Evolutionary conservation across 2,329 filamentous ascomycete species (phyloP), one percentile per base, ranked within the genome.

Genomic region (Curvularia spicifera): DNA sequence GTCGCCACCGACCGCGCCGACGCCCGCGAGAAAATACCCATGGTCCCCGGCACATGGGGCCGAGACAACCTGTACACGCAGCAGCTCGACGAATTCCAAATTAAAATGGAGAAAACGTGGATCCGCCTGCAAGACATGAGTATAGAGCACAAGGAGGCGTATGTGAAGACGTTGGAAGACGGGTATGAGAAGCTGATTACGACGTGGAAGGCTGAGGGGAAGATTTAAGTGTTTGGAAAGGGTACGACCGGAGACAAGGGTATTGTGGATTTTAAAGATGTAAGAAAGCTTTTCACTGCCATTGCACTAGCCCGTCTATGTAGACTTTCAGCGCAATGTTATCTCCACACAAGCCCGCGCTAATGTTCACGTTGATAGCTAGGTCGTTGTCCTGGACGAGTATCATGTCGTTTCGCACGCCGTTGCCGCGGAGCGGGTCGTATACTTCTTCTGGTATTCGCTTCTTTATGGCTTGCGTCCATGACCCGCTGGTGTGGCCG

Each of bases 391-490:
- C 58, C 5, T 56, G 60, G 1, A 65, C 47, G 4, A 71, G 31
- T 10, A 71, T 64, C 4, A 71, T 63, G 51, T 71, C 68, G 20
- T 62, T 64, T n/a, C 63, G 60, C 18, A 64, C 53, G 24, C 66
- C 64, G 13, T 13, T 28, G 6, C 64, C 66, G 7, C 37, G 53
- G 4, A 59, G 26, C 7, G 65, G 62, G 46, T 71, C 56, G 12
- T 59, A 59, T 1, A 63, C 53, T 9, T 66, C 64, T 8, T 51
- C 24, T 4, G 67, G 61, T 8, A 70, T 54, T n/a, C 58, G 52
- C 9, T 39, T 60, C 45, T 49, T 60, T 20, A 68, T 53, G 2
- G 58, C 53, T n/a, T 61, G 57, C 2, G 57, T 51, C 68, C 68
- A 70, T 1, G 59, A 54, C 7, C 52, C 49, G 2, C 50, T 47